Percentiles rank a stretch among this genome's conserved stretches.
These are phyloP conservation scores for Secale cereale DNA, from an alignment of 176 grass and related monocot species.

Conservation along the genomic window DNA sequence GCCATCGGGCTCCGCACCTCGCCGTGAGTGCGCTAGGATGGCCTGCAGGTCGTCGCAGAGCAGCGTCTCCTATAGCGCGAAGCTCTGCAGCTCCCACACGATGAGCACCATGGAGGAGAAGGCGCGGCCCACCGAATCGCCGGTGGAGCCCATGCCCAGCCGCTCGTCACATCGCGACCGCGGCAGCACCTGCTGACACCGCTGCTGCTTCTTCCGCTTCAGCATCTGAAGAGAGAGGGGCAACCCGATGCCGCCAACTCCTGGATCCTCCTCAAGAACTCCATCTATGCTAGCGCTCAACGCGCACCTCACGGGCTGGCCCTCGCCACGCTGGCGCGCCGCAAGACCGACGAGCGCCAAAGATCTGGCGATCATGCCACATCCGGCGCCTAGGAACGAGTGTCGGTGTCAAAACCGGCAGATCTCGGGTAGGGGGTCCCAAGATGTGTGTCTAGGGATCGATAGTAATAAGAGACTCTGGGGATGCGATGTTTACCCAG, in stretches of 20 bases:
- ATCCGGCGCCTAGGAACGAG: conserved; percentile 27
- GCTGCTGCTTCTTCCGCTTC: conserved; percentile 67
- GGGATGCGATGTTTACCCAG: too few relatives aligned
- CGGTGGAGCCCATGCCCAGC: conserved; percentile 40
- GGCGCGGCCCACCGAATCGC: conserved; percentile 59
- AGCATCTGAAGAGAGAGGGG: conserved; percentile 81
- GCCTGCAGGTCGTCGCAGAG: too few relatives aligned
- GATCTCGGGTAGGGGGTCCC: too few relatives aligned
- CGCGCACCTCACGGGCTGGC: conserved; percentile 16
- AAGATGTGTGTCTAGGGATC: too few relatives aligned
- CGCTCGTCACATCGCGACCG: conserved; percentile 43
- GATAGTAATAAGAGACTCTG: too few relatives aligned
- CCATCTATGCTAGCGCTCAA: conserved; percentile 43
- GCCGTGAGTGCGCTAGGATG: too few relatives aligned
- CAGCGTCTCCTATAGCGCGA: too few relatives aligned
- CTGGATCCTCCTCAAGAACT: conserved; percentile 55
- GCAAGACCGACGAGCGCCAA: background rate
- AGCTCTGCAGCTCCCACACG: conserved; percentile 82
- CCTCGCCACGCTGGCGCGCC: background rate
- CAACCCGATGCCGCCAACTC: conserved; percentile 51
- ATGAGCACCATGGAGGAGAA: conserved; percentile 98
- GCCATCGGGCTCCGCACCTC: too few relatives aligned
- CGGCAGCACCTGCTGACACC: background rate
- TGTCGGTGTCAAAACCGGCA: too few relatives aligned
- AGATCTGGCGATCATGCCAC: conserved; percentile 29